A percentile compares a stretch with the other conserved stretches of the same genome.
phyloP scores from a whole-genome alignment of 306 rosid genomes.

The Cucurbita argyrosperma region DNA sequence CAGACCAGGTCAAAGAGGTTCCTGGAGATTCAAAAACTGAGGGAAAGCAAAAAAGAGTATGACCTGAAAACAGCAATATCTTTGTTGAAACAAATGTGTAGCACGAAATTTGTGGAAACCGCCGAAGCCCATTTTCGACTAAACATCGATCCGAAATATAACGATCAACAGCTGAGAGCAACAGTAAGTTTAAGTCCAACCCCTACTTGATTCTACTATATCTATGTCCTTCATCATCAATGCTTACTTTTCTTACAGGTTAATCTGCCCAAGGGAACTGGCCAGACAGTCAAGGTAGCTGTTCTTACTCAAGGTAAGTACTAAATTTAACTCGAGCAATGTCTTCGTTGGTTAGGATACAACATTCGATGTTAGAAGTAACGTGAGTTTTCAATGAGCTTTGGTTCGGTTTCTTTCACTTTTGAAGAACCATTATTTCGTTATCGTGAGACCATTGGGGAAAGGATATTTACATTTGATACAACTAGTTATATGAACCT shows the following conservation, averaged over 20 bases:
- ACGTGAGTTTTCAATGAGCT: neutral
- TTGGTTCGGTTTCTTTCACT: neutral
- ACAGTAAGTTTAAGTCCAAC: conserved; percentile 46
- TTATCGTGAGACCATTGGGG: neutral
- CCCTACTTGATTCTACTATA: neutral
- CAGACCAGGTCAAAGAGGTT: conserved; percentile 89
- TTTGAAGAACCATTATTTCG: neutral
- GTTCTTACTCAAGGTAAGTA: conserved; percentile 94
- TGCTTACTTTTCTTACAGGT: conserved; percentile 30
- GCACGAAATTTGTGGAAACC: conserved; percentile 69
- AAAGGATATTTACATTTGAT: neutral
- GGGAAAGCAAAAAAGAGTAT: conserved; percentile 74
- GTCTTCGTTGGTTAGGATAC: neutral
- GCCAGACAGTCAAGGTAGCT: conserved; percentile 79
- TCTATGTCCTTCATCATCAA: neutral
- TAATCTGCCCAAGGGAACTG: conserved; percentile 94
- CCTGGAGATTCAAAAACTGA: conserved; percentile 81
- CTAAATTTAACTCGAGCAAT: neutral
- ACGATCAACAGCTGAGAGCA: conserved; percentile 94
- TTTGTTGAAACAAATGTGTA: conserved; percentile 58
- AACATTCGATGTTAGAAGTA: neutral
- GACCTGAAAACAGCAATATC: conserved; percentile 66
- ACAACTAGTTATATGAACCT: neutral
- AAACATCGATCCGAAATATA: conserved; percentile 92
- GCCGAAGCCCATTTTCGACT: conserved; percentile 99